Base-by-base conservation (phyloP, 139 green algal species). In the Eudorina sp. region DNA sequence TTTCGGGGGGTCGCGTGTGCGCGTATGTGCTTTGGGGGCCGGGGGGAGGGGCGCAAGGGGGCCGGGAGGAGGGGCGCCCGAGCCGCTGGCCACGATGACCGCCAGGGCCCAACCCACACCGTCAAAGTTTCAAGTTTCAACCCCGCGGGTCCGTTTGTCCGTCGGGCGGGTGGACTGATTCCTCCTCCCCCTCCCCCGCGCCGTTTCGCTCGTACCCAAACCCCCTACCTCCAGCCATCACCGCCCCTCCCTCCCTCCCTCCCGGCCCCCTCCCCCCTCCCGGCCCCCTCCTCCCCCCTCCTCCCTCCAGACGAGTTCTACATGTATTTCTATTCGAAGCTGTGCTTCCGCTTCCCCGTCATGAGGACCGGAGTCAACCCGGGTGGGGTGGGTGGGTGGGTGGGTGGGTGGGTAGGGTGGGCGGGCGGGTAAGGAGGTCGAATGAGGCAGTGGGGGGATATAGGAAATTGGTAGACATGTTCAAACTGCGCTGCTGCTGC, bases 341-440 rank as follows among this genome's bases (percentile, higher is more conserved):
- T 95, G 73, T 95, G 92, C 88, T 95, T 95, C 81, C 93, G 93
- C 69, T 95, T 95, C 88, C 92, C 92, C 27, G 75, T 95, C 31
- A 58, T 89, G 40, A 77, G 90, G 1, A 90, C 90, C 27, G 92
- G 92, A 13, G 62, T 93, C 60, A 95, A 95, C 62, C 92, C 92
- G 60, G 92, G 92, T 94, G 64, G 55, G n/a, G 86, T 74, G 68
- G 14, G 31, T 76, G 68, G 36, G 34, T 34, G 62, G n/a, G 19
- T 72, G 13, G n/a, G 62, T 72, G 27, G 23, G 58, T 69, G 58
- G 6, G 58, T 75, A 8, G 53, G 8, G 58, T 75, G 31, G 53
- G 8, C 62, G 27, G 16, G 68, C 16, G 23, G 62, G 34, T 14
- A 4, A 25, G 4, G 16, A 27, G 64, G 64, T 23, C n/a, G 64